Evolutionary conservation across 108 stramenopile species (phyloP).

Genomic region (Epipyxis sp.): DNA sequence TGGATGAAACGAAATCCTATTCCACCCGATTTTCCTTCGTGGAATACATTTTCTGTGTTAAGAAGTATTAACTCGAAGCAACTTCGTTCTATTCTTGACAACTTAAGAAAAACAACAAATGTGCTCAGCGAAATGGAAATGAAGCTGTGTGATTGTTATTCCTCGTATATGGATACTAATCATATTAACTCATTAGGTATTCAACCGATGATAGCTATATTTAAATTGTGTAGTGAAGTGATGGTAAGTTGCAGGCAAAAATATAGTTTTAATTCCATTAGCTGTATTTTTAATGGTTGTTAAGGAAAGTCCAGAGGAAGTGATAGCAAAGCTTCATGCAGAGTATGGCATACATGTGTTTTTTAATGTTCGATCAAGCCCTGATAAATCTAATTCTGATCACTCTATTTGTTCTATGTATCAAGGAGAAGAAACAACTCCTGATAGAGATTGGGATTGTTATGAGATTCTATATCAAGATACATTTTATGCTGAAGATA

Average conservation of each 20-base stretch:
- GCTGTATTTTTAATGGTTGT: too few species aligned
- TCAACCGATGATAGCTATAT: too few species aligned
- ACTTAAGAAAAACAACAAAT: constrained; percentile 38
- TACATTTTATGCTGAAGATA: too few species aligned
- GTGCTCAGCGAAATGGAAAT: too few species aligned
- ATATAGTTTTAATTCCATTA: too few species aligned
- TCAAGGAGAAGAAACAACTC: constrained; percentile 66
- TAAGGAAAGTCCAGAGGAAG: too few species aligned
- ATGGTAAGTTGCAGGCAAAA: too few species aligned
- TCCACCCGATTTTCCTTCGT: constrained; percentile 65
- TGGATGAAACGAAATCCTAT: constrained; percentile 76
- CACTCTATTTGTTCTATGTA: constrained; percentile 58
- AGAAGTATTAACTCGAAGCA: constrained; percentile 65
- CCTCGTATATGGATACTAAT: too few species aligned
- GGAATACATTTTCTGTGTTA: constrained; percentile 69
- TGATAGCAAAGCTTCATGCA: constrained; percentile 41
- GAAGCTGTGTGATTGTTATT: too few species aligned
- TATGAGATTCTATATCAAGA: too few species aligned
- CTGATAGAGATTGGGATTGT: constrained; percentile 76
- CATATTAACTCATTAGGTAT: too few species aligned
- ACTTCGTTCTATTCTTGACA: constrained; percentile 54
- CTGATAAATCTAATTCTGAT: constrained; percentile 64
- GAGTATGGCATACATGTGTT: constrained; percentile 34
- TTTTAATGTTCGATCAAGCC: constrained; percentile 63
- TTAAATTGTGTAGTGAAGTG: too few species aligned